Evolutionary conservation across 2,329 filamentous ascomycete genomes (phyloP).

Genomic region (Fusarium pininemorale): DNA sequence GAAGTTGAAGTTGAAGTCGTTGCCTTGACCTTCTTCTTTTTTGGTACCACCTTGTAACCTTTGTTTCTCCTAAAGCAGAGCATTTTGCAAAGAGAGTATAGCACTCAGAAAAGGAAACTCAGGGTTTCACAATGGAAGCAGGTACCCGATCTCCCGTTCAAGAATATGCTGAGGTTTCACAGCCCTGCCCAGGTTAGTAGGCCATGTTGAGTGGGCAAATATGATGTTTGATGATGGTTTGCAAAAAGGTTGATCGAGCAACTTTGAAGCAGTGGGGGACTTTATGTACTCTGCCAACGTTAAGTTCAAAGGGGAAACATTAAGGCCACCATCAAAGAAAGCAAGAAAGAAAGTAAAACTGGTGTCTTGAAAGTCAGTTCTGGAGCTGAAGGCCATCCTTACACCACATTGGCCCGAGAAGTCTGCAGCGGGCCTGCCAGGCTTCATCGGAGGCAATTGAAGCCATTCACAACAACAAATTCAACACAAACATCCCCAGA

Average conservation of each 20-base stretch:
- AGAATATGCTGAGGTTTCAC: not conserved
- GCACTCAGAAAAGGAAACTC: not conserved
- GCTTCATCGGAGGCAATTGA: not conserved
- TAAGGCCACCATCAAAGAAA: not conserved
- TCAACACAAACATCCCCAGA: not conserved
- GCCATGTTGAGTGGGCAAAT: not conserved
- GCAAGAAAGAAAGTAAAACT: not conserved
- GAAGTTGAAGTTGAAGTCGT: not conserved
- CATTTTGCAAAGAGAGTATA: conserved; percentile 27
- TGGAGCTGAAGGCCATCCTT: not conserved
- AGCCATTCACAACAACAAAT: not conserved
- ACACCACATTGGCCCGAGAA: not conserved
- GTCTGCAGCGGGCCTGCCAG: not conserved
- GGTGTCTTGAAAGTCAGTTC: not conserved
- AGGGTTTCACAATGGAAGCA: not conserved
- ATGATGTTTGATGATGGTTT: not conserved
- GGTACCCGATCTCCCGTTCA: not conserved
- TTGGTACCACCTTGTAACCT: conserved; percentile 37
- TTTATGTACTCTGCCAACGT: not conserved
- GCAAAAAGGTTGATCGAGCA: not conserved
- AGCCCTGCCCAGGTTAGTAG: not conserved
- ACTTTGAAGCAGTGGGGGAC: not conserved
- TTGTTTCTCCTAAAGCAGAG: conserved; percentile 39
- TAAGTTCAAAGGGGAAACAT: not conserved
- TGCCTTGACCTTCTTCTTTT: conserved; percentile 19